Conservation (phyloP, 2,329 filamentous ascomycete species). For the Sphaerulina vaccinii region DNA sequence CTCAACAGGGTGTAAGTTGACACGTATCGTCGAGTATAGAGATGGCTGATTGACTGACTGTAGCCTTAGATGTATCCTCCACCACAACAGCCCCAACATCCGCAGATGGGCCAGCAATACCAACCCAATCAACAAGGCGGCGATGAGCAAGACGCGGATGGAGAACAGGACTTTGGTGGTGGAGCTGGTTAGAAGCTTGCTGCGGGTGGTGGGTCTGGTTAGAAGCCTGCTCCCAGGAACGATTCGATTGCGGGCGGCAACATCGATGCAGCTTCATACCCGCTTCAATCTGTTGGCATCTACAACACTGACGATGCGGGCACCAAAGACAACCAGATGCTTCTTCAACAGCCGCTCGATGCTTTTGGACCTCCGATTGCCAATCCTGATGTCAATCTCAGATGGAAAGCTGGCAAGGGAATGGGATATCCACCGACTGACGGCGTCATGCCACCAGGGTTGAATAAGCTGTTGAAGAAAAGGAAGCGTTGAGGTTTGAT, state of each 20-base stretch:
- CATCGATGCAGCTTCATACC: too few relatives aligned
- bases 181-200: constrained; percentile 24
- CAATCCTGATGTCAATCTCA: too few relatives aligned
- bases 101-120: constrained; percentile 45
- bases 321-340: too few relatives aligned
- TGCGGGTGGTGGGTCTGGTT: too few relatives aligned
- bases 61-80: constrained; percentile 28
- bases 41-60: constrained; percentile 22
- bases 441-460: neutral
- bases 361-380: too few relatives aligned
- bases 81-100: constrained; percentile 19
- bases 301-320: too few relatives aligned
- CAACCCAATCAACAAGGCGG: constrained; percentile 39
- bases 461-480: neutral
- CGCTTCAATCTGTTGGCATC: too few relatives aligned
- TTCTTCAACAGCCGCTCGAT: too few relatives aligned
- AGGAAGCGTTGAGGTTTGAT: neutral
- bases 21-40: neutral
- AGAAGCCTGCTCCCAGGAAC: too few relatives aligned
- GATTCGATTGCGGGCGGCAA: too few relatives aligned
- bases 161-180: constrained; percentile 44
- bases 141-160: constrained; percentile 45
- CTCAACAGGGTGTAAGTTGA: constrained; percentile 29
- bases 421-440: neutral
- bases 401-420: neutral